Conservation (phyloP, 306 rosid genomes). For the Gastrolobium bilobum region DNA sequence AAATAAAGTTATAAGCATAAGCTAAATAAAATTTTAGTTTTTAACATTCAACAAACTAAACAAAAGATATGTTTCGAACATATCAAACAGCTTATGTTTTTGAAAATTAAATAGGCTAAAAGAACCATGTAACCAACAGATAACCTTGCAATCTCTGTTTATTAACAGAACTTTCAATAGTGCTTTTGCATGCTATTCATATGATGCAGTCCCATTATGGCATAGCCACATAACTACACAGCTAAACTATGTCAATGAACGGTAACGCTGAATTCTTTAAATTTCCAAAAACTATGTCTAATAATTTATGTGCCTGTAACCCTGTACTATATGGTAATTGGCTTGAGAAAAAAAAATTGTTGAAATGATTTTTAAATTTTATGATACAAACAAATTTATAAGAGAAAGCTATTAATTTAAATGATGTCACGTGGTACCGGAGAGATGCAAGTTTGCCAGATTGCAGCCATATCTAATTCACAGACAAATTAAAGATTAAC, state of each 20-base stretch:
- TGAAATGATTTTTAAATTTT: not conserved
- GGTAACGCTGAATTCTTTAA: not conserved
- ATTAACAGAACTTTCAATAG: not conserved
- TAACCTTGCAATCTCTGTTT: not conserved
- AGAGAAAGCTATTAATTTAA: not conserved
- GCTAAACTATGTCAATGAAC: conserved; percentile 7
- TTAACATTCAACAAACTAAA: not conserved
- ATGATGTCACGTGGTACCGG: not conserved
- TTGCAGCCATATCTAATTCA: not conserved
- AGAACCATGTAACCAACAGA: not conserved
- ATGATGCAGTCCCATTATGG: conserved; percentile 7
- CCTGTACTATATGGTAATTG: not conserved
- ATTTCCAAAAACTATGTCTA: conserved; percentile 22
- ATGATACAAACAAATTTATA: conserved; percentile 14
- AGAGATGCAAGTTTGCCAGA: not conserved
- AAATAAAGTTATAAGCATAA: not conserved
- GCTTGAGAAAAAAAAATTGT: not conserved
- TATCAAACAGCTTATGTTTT: not conserved
- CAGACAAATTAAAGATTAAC: not conserved
- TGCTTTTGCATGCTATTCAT: not conserved
- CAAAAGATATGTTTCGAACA: not conserved
- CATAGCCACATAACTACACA: not conserved
- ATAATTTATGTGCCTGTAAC: not conserved
- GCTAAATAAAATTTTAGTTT: not conserved
- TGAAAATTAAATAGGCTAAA: not conserved